Evolutionary conservation across 1,284 basidiomycete species (phyloP).

Genomic region (Sparassis latifolia): DNA sequence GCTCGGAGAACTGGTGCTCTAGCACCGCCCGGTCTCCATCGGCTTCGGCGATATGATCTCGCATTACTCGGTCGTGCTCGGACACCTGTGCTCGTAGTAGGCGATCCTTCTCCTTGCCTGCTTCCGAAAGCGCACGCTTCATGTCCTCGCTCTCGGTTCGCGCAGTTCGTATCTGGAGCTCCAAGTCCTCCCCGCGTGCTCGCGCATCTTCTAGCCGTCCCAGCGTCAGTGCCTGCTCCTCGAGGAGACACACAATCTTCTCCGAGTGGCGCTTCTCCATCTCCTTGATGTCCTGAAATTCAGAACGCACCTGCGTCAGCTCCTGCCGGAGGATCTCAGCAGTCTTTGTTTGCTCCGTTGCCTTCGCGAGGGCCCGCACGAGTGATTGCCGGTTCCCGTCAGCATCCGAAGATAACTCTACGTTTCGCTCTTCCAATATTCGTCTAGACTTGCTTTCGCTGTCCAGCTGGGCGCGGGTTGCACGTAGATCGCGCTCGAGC

Average conservation of each 20-base stretch:
- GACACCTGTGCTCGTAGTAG: slow-evolving; percentile 67
- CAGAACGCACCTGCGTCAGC: slow-evolving; percentile 52
- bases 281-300: slow-evolving; percentile 68
- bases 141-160: slow-evolving; percentile 63
- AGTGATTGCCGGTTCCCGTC: slow-evolving; percentile 55
- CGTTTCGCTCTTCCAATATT: slow-evolving; percentile 61
- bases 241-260: slow-evolving; percentile 60
- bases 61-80: slow-evolving; percentile 79
- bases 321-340: slow-evolving; percentile 68
- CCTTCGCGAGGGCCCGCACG: slow-evolving; percentile 59
- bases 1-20: slow-evolving; percentile 79
- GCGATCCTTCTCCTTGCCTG: slow-evolving; percentile 68
- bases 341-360: slow-evolving; percentile 54
- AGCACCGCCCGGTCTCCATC: slow-evolving; percentile 87
- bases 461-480: slow-evolving; percentile 57
- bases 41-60: slow-evolving; percentile 86
- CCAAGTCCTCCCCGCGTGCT: slow-evolving; percentile 63
- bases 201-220: slow-evolving; percentile 71
- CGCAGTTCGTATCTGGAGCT: slow-evolving; percentile 63
- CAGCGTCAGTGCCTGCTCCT: slow-evolving; percentile 66
- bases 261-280: slow-evolving; percentile 61
- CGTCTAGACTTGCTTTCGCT: slow-evolving; percentile 50
- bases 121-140: slow-evolving; percentile 58
- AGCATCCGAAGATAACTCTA: slow-evolving; percentile 53
- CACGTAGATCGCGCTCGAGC: slow-evolving; percentile 59